Conservation (phyloP, 2,329 filamentous ascomycete species). For the Pezicula rhizophila region DNA sequence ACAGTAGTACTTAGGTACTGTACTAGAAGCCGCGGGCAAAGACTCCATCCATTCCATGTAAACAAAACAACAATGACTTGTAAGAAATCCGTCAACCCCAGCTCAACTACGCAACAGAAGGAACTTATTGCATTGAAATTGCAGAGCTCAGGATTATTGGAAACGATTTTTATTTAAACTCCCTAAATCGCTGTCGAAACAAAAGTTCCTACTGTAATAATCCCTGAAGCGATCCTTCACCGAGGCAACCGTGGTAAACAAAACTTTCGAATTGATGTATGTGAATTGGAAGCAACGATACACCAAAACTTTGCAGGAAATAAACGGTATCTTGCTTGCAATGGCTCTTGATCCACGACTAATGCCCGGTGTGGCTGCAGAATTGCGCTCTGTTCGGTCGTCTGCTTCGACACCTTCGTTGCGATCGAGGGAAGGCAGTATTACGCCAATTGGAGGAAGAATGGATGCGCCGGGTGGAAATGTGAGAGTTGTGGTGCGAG, state of each 20-base stretch:
- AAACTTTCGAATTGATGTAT: constrained; percentile 20
- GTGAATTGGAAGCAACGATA: constrained; percentile 20
- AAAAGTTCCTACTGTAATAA: neutral
- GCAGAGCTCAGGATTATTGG: too few species aligned
- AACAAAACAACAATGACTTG: too few species aligned
- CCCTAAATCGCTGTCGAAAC: too few species aligned
- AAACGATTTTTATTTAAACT: too few species aligned
- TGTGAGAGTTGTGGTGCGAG: constrained; percentile 75
- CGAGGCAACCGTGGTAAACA: constrained; percentile 5
- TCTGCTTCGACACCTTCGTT: constrained; percentile 75
- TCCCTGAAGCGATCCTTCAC: constrained; percentile 1
- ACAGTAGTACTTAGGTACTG: too few species aligned
- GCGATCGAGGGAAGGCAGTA: constrained; percentile 64
- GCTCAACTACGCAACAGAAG: too few species aligned
- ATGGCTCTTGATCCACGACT: constrained; percentile 37
- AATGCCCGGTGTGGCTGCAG: constrained; percentile 37
- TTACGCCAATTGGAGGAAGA: constrained; percentile 45
- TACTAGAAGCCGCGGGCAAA: too few species aligned
- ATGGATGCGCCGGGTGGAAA: constrained; percentile 62
- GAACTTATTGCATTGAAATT: too few species aligned
- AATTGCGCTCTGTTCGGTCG: constrained; percentile 43
- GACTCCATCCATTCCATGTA: too few species aligned
- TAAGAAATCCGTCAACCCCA: too few species aligned
- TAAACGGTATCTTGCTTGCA: constrained; percentile 29
- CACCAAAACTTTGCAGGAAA: constrained; percentile 16